Evolutionary conservation across 1,139 yeast species (phyloP).

Genomic region (Saccharomycopsis phalli): DNA sequence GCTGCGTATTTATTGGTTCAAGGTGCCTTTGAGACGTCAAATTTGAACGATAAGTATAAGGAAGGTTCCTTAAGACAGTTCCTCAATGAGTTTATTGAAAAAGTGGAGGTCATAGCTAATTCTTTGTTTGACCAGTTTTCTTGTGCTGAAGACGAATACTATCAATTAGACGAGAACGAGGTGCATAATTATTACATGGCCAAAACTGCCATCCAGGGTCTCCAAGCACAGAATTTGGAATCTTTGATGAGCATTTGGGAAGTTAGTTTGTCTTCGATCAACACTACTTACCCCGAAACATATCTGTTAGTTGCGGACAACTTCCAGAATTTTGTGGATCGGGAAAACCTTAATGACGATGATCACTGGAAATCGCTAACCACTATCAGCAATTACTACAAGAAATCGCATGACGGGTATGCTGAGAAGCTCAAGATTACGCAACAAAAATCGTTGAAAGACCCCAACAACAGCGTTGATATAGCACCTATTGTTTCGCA

Average conservation of each 20-base stretch:
- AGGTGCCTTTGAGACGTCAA: conserved; percentile 24
- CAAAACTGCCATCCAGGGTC: conserved; percentile 25
- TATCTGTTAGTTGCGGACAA: conserved; percentile 37
- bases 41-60: conserved; percentile 10
- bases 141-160: conserved; percentile 23
- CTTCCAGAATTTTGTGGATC: conserved; percentile 32
- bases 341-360: conserved; percentile 25
- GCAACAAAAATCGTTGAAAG: conserved; percentile 22
- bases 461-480: conserved; percentile 26
- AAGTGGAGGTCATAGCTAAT: conserved; percentile 20
- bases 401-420: conserved; percentile 35
- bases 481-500: conserved; percentile 35
- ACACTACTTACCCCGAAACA: conserved; percentile 27
- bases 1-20: conserved; percentile 26
- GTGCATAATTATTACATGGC: conserved; percentile 21
- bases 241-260: conserved; percentile 26
- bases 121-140: conserved; percentile 25
- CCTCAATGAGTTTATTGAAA: neutral
- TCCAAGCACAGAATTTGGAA: conserved; percentile 22
- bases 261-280: neutral
- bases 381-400: conserved; percentile 30
- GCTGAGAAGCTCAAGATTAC: conserved; percentile 18
- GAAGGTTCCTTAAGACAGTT: too few species aligned
- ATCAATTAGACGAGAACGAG: conserved; percentile 26
- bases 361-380: conserved; percentile 32